A percentile compares a stretch with the other conserved stretches of the same genome.
Conservation (phyloP, 768 basidiomycete genomes). For the Trametes punicea region DNA sequence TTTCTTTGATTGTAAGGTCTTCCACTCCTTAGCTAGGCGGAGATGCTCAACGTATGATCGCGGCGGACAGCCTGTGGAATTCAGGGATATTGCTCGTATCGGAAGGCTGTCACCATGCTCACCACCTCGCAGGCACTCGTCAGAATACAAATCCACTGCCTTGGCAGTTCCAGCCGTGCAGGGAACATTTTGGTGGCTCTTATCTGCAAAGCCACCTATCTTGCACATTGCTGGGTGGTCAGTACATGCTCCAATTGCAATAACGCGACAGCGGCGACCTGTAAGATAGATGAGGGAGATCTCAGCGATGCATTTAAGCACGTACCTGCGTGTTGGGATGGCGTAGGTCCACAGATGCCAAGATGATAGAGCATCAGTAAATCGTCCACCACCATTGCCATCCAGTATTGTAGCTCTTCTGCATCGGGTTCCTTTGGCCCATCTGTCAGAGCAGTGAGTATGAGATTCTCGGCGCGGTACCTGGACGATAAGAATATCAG, state of each 20-base stretch:
- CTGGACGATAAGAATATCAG: no score
- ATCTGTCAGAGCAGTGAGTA: neutral
- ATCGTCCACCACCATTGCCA: neutral
- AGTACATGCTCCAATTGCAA: neutral
- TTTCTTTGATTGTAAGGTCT: neutral
- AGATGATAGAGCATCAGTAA: neutral
- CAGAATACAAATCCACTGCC: neutral
- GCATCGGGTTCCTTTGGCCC: conserved; percentile 1
- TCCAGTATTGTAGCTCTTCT: neutral
- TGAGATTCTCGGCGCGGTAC: neutral
- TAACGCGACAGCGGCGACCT: neutral
- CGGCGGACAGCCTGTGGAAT: neutral
- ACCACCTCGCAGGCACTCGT: neutral
- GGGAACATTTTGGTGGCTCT: neutral
- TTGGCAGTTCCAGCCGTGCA: neutral
- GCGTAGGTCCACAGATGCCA: neutral
- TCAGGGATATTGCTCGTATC: no score
- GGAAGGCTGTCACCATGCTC: no score
- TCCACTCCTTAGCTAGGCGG: neutral
- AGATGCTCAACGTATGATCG: neutral
- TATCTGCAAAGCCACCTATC: neutral
- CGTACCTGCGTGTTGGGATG: neutral
- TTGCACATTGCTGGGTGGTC: conserved; percentile 7
- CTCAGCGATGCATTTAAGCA: neutral
- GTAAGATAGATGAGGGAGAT: neutral